Conservation (phyloP, 225 moss, liverwort and hornwort genomes). For the Marchantia paleacea region DNA sequence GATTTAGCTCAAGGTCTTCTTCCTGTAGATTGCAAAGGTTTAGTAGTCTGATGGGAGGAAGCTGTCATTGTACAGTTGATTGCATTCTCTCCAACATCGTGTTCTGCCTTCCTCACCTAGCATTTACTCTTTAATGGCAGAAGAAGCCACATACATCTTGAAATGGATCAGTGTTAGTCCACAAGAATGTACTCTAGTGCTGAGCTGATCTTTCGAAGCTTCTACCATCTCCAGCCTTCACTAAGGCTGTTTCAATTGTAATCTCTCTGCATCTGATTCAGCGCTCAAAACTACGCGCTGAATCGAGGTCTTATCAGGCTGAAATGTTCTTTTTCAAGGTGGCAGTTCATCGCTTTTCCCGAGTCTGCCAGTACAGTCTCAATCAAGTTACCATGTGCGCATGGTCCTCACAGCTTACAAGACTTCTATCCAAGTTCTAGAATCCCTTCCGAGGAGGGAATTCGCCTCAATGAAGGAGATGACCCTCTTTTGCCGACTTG, state of each 20-base stretch:
- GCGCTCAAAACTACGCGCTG: conserved; percentile 14
- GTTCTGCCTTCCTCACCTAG: conserved; percentile 20
- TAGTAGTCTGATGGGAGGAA: conserved; percentile 31
- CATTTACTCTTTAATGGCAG: conserved; percentile 22
- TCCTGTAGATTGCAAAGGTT: conserved; percentile 21
- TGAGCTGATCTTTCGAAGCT: conserved; percentile 26
- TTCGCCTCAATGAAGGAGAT: background rate
- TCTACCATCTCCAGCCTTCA: conserved; percentile 14
- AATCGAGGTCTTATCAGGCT: conserved; percentile 2
- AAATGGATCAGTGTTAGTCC: conserved; percentile 24
- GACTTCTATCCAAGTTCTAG: conserved; percentile 1
- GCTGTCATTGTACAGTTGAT: conserved; percentile 54
- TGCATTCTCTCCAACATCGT: conserved; percentile 33
- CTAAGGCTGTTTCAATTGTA: conserved; percentile 13
- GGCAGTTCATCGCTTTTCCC: background rate
- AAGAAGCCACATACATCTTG: conserved; percentile 21
- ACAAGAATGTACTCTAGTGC: conserved; percentile 19
- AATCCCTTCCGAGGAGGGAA: background rate
- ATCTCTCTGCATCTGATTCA: conserved; percentile 21
- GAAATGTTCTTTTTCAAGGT: background rate
- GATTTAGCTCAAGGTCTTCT: conserved; percentile 30
- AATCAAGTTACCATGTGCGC: conserved; percentile 10
- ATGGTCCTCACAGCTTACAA: conserved; percentile 11
- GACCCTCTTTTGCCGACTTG: conserved; percentile 1
- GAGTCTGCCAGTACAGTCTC: conserved; percentile 2